Evolutionary conservation across 2,329 filamentous ascomycete species (phyloP).

Genomic region (Keithomyces neogunnii): DNA sequence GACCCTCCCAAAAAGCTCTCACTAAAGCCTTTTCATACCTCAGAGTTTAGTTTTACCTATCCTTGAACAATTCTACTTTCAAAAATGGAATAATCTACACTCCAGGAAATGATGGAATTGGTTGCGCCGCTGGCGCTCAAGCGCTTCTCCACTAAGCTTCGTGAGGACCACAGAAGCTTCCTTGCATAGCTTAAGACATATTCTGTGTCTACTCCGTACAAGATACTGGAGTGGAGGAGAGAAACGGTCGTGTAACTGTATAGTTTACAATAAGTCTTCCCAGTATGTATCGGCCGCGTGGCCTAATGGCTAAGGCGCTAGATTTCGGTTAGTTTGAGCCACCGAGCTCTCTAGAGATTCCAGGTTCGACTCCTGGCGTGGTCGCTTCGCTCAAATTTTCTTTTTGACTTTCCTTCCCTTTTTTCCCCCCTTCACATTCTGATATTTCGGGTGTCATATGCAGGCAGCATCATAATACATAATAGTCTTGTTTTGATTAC

Average conservation of each 20-base stretch:
- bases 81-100: too few relatives aligned
- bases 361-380: conserved; percentile 36
- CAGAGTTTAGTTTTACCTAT: too few relatives aligned
- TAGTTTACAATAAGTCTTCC: background rate
- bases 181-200: too few relatives aligned
- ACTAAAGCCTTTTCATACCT: too few relatives aligned
- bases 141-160: too few relatives aligned
- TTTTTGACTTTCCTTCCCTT: conserved; percentile 5
- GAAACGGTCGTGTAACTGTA: background rate
- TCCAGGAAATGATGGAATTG: too few relatives aligned
- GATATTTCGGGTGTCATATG: background rate
- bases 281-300: conserved; percentile 26
- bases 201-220: too few relatives aligned
- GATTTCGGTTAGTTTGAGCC: conserved; percentile 25
- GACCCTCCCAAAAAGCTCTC: too few relatives aligned
- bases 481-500: background rate
- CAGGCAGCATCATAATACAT: background rate
- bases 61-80: too few relatives aligned
- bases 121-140: too few relatives aligned
- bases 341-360: conserved; percentile 30
- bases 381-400: conserved; percentile 16
- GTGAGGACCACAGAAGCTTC: too few relatives aligned
- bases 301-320: conserved; percentile 36
- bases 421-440: background rate
- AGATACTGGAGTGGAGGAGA: too few relatives aligned